These are phyloP conservation scores for Cutaneotrichosporon sp. DNA, from an alignment of 1,284 basidiomycete species.

Conservation along the genomic window DNA sequence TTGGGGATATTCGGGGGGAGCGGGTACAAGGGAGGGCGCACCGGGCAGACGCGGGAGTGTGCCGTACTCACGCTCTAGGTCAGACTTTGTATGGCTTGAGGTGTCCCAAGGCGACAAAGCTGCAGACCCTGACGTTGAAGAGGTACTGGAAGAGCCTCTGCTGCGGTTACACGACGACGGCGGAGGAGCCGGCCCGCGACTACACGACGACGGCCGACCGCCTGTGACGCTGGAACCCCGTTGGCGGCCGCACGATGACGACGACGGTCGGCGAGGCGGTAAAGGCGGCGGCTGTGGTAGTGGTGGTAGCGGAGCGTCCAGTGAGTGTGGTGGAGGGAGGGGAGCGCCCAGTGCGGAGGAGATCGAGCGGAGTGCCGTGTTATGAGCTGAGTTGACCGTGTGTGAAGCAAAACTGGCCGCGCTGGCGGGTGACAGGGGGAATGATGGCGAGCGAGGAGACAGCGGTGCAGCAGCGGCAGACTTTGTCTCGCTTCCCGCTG, in stretches of 20 bases:
- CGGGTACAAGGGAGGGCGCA: neutral
- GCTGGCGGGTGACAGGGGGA: neutral
- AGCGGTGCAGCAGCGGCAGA: neutral
- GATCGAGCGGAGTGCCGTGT: neutral
- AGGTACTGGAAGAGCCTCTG: too few species aligned
- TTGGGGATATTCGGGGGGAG: neutral
- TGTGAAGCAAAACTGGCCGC: neutral
- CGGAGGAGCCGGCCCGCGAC: too few species aligned
- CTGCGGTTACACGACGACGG: too few species aligned
- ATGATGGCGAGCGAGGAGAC: neutral
- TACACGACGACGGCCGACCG: too few species aligned
- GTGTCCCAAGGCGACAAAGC: too few species aligned
- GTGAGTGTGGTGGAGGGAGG: neutral
- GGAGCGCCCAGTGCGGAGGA: neutral
- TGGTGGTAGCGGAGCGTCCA: neutral
- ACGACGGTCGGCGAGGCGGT: too few species aligned
- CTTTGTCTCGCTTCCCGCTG: too few species aligned
- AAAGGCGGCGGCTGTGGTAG: neutral
- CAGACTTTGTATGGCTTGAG: too few species aligned
- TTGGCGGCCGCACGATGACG: too few species aligned
- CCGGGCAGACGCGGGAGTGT: neutral
- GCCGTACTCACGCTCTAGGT: neutral
- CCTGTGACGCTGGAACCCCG: too few species aligned
- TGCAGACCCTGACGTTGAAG: too few species aligned
- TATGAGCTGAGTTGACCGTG: neutral